A percentile compares a stretch with the other conserved stretches of the same genome.
These are phyloP conservation scores for Durio zibethinus DNA, from an alignment of 345 rosid species.

Conservation along the genomic window DNA sequence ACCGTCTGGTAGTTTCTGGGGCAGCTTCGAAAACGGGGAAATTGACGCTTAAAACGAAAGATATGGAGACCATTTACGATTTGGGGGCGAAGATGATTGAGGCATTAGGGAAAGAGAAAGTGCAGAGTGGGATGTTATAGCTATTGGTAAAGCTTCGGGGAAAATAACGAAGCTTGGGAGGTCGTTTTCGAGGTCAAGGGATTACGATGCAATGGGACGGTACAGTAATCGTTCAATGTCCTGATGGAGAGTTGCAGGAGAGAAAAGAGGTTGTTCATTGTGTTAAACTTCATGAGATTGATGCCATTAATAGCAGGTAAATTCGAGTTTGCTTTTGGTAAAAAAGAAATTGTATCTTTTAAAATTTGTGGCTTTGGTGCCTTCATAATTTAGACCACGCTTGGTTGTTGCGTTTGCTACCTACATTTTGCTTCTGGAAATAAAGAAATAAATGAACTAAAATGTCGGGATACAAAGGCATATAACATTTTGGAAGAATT, in stretches of 20 bases:
- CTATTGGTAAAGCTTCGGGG: conserved; percentile 83
- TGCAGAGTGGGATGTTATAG: conserved; percentile 96
- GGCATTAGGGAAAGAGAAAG: conserved; percentile 81
- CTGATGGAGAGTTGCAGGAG: conserved; percentile 96
- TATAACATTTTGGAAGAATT: not conserved
- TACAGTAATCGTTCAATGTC: conserved; percentile 95
- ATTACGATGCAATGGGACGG: conserved; percentile 94
- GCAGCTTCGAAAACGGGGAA: conserved; percentile 88
- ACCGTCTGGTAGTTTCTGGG: conserved; percentile 74
- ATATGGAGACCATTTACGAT: conserved; percentile 92
- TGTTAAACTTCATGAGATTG: conserved; percentile 93
- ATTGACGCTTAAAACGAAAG: conserved; percentile 88
- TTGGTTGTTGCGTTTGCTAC: not conserved
- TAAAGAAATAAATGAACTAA: not conserved
- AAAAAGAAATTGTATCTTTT: not conserved
- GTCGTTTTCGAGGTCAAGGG: conserved; percentile 85
- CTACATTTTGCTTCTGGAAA: not conserved
- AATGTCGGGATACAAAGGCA: not conserved
- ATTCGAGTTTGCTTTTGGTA: not conserved
- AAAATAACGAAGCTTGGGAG: conserved; percentile 91
- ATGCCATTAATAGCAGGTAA: conserved; percentile 97
- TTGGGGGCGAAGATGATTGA: conserved; percentile 93
- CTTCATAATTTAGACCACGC: not conserved
- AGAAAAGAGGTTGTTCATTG: conserved; percentile 96
- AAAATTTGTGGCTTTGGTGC: not conserved